Conservation (phyloP, 2,329 filamentous ascomycete species). For the Chlorencoelia australis region DNA sequence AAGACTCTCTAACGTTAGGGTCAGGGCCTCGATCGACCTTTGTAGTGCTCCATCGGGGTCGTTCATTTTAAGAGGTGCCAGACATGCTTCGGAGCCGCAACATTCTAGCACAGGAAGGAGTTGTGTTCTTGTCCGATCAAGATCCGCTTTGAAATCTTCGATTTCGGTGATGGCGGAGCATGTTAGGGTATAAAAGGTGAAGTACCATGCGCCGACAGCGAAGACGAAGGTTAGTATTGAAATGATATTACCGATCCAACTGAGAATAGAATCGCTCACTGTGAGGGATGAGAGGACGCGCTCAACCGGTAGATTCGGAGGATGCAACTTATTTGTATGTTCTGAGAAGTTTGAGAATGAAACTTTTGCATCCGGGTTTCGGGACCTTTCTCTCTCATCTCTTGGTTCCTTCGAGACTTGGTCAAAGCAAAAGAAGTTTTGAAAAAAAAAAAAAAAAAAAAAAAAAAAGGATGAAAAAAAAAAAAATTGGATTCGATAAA, state of each 20-base stretch:
- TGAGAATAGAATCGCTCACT: not conserved
- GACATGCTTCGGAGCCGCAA: not conserved
- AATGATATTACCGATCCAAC: not conserved
- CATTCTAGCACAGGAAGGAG: not conserved
- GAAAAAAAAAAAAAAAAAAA: too few species aligned
- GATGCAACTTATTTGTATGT: too few species aligned
- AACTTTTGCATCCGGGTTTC: too few species aligned
- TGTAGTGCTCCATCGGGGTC: not conserved
- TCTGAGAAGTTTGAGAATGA: too few species aligned
- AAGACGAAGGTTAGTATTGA: slow-evolving; percentile 2
- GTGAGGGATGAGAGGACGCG: too few species aligned
- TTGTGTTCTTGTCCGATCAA: not conserved
- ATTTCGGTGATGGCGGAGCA: not conserved
- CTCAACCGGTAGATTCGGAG: too few species aligned
- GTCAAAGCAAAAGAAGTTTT: too few species aligned
- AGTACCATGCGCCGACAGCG: not conserved
- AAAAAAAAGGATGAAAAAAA: too few species aligned
- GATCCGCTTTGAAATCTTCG: slow-evolving; percentile 1
- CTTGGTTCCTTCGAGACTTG: too few species aligned
- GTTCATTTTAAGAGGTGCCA: not conserved
- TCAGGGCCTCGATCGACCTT: not conserved
- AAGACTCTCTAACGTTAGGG: not conserved
- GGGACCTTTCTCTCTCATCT: too few species aligned
- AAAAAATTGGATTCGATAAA: too few species aligned
- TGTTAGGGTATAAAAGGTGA: slow-evolving; percentile 1